Conservation (phyloP, 306 rosid genomes). For the Gillenia trifoliata region DNA sequence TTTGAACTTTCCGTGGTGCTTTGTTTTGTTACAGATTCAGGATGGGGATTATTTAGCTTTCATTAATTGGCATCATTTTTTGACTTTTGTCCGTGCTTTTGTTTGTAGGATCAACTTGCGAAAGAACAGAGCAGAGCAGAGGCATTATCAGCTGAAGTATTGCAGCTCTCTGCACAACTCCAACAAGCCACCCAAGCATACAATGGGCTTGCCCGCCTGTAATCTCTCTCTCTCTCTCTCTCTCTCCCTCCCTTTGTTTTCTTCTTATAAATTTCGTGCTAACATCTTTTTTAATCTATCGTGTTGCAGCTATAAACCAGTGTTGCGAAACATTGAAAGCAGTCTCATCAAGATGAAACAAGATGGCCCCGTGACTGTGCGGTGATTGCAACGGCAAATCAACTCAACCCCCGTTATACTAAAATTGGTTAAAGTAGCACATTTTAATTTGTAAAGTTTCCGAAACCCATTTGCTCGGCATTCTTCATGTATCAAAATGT, state of each 20-base stretch:
- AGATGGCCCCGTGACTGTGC: constrained; percentile 47
- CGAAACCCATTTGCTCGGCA: background rate
- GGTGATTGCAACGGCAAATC: constrained; percentile 22
- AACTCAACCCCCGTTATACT: background rate
- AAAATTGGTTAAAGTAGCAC: constrained; percentile 11
- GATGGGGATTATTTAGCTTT: background rate
- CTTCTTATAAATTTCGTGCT: background rate
- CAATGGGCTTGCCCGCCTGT: constrained; percentile 68
- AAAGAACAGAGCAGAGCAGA: constrained; percentile 86
- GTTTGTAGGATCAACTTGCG: constrained; percentile 60
- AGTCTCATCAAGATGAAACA: constrained; percentile 77
- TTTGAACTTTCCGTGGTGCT: background rate
- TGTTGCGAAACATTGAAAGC: constrained; percentile 77
- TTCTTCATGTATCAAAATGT: background rate
- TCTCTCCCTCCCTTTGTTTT: background rate
- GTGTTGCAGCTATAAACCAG: constrained; percentile 73
- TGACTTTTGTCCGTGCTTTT: background rate
- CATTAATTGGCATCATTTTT: background rate
- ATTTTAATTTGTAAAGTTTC: constrained; percentile 14
- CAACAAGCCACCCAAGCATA: constrained; percentile 85
- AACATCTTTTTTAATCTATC: constrained; percentile 15
- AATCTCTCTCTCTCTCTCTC: constrained; percentile 18
- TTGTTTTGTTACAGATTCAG: background rate
- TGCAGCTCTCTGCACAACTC: constrained; percentile 86
- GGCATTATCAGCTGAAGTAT: constrained; percentile 73